Conservation (phyloP, 1,139 yeast species). For the Magnusiomyces paraingens region DNA sequence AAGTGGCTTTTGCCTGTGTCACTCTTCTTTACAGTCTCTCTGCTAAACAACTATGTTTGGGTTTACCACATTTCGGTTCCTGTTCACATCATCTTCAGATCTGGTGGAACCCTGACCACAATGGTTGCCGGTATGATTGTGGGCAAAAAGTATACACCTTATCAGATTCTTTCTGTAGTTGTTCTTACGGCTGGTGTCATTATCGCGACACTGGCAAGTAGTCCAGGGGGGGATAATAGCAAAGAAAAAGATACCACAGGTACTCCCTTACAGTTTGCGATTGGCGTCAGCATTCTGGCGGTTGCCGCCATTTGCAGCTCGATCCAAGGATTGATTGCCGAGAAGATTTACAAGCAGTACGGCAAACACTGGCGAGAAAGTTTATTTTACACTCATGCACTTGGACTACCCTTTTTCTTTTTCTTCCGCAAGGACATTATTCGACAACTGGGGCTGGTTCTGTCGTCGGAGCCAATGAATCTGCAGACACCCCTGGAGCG, state of each 20-base stretch:
- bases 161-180: constrained; percentile 41
- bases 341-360: constrained; percentile 42
- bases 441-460: constrained; percentile 20
- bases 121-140: constrained; percentile 50
- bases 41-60: constrained; percentile 55
- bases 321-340: constrained; percentile 51
- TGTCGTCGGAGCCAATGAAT: constrained; percentile 10
- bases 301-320: constrained; percentile 47
- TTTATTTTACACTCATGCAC: constrained; percentile 52
- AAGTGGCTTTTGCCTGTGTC: constrained; percentile 46
- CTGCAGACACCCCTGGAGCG: not conserved
- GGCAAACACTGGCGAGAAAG: constrained; percentile 60
- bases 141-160: constrained; percentile 32
- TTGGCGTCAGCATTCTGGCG: constrained; percentile 43
- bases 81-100: constrained; percentile 58
- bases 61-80: constrained; percentile 57
- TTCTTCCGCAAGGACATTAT: constrained; percentile 30
- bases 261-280: constrained; percentile 23
- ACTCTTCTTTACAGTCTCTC: constrained; percentile 47
- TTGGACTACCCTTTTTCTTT: constrained; percentile 51
- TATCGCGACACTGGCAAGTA: constrained; percentile 39
- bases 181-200: constrained; percentile 53
- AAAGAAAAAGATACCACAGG: constrained; percentile 3
- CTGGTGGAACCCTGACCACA: constrained; percentile 58
- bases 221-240: constrained; percentile 7